Evolutionary conservation across 441 rosid genomes (phyloP).

Genomic region (Flueggea neowawraea): DNA sequence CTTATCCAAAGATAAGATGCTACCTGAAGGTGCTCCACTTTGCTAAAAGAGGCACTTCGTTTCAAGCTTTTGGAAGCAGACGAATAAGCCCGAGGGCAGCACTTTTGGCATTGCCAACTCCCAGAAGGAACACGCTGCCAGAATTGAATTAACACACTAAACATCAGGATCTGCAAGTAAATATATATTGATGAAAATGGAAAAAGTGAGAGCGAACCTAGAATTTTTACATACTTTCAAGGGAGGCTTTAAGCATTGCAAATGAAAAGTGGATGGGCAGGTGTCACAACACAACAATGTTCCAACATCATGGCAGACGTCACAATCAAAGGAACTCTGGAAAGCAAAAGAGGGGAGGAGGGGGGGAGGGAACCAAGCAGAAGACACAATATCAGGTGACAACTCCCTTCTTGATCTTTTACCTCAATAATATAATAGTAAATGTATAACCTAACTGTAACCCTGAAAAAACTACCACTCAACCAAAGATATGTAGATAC

Average conservation of each 20-base stretch:
- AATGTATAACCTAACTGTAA: too few relatives aligned
- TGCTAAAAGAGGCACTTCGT: not conserved
- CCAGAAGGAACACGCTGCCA: conserved; percentile 16
- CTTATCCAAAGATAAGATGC: not conserved
- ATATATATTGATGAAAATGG: not conserved
- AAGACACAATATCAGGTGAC: too few relatives aligned
- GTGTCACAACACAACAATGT: conserved; percentile 35
- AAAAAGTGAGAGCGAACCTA: not conserved
- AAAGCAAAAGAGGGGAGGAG: not conserved
- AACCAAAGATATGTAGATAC: too few relatives aligned
- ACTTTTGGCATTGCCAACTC: conserved; percentile 18
- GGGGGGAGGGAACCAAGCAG: not conserved
- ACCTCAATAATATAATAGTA: too few relatives aligned
- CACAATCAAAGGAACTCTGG: conserved; percentile 34
- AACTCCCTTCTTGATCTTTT: too few relatives aligned
- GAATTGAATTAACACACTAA: not conserved
- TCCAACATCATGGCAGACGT: conserved; percentile 29
- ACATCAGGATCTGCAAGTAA: conserved; percentile 1
- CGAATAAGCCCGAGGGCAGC: conserved; percentile 5
- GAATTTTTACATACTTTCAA: conserved; percentile 20
- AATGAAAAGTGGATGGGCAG: conserved; percentile 36
- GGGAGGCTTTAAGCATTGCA: conserved; percentile 33
- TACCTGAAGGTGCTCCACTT: not conserved
- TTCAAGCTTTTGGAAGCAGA: not conserved
- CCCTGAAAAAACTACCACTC: too few relatives aligned